Conservation (phyloP, 768 basidiomycete genomes). For the Candolleomyces efflorescens region DNA sequence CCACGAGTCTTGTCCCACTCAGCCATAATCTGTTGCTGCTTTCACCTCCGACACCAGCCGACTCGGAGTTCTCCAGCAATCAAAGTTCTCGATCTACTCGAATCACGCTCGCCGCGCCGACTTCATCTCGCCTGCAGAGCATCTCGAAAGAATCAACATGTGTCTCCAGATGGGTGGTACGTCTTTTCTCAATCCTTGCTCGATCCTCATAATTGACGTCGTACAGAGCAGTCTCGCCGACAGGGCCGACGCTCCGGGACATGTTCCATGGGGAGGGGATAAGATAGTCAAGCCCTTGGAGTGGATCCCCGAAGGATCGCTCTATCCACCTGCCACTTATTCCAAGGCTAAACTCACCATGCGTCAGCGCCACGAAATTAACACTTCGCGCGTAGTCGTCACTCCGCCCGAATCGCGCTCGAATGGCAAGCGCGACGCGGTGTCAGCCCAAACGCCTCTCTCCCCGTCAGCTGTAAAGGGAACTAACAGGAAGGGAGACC, state of each 20-base stretch:
- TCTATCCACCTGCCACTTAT: slow-evolving; percentile 31
- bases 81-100: background rate
- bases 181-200: slow-evolving; percentile 9
- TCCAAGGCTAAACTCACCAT: slow-evolving; percentile 12
- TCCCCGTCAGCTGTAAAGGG: too few relatives aligned
- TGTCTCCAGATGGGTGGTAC: slow-evolving; percentile 38
- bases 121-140: slow-evolving; percentile 32
- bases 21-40: slow-evolving; percentile 2
- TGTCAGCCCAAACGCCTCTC: background rate
- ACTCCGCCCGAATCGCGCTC: background rate
- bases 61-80: background rate
- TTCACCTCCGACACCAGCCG: background rate
- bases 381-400: background rate
- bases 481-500: too few relatives aligned
- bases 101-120: slow-evolving; percentile 27
- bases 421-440: background rate
- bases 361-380: background rate
- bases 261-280: slow-evolving; percentile 33
- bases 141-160: slow-evolving; percentile 36
- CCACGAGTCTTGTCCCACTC: background rate
- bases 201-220: background rate
- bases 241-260: slow-evolving; percentile 28
- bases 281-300: slow-evolving; percentile 13
- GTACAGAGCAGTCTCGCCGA: slow-evolving; percentile 23
- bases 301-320: slow-evolving; percentile 39